A percentile compares a stretch with the other conserved stretches of the same genome.
Conservation (phyloP, 192 early-diverging fungal species). For the Paraglomus occultum region DNA sequence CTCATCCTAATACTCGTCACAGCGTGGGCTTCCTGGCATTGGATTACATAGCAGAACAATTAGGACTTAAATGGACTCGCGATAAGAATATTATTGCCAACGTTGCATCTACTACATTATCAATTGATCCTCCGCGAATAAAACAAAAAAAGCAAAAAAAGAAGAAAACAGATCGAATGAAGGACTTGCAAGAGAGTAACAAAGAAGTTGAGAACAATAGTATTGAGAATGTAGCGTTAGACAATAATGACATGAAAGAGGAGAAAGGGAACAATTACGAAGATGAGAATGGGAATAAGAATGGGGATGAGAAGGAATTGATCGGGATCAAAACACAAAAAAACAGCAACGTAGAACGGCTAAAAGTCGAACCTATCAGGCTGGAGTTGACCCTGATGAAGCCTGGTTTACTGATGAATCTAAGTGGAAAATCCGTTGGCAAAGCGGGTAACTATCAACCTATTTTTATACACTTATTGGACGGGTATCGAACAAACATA, state of each 20-base stretch:
- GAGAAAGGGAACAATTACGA: background rate
- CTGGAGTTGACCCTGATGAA: slow-evolving; percentile 58
- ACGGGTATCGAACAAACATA: too few species aligned
- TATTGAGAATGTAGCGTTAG: too few species aligned
- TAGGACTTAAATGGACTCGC: slow-evolving; percentile 44
- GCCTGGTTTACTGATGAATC: slow-evolving; percentile 66
- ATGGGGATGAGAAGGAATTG: background rate
- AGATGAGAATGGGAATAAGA: background rate
- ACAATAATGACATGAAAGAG: background rate
- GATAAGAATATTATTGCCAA: slow-evolving; percentile 36
- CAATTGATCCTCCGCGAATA: slow-evolving; percentile 27
- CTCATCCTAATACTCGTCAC: slow-evolving; percentile 63
- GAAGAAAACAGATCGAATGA: background rate
- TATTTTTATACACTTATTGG: too few species aligned
- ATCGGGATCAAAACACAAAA: background rate
- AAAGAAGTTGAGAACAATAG: too few species aligned
- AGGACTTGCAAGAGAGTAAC: too few species aligned
- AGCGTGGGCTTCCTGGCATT: slow-evolving; percentile 72
- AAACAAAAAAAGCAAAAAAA: slow-evolving; percentile 20
- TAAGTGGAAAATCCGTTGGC: slow-evolving; percentile 59
- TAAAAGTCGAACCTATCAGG: slow-evolving; percentile 28
- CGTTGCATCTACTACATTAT: slow-evolving; percentile 28
- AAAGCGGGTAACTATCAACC: slow-evolving; percentile 54
- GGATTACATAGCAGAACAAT: slow-evolving; percentile 49
- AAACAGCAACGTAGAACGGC: background rate